Percentiles rank a stretch among this genome's conserved stretches.
Evolutionary conservation across 768 basidiomycete genomes (phyloP).

Genomic region (Boletus coccyginus): DNA sequence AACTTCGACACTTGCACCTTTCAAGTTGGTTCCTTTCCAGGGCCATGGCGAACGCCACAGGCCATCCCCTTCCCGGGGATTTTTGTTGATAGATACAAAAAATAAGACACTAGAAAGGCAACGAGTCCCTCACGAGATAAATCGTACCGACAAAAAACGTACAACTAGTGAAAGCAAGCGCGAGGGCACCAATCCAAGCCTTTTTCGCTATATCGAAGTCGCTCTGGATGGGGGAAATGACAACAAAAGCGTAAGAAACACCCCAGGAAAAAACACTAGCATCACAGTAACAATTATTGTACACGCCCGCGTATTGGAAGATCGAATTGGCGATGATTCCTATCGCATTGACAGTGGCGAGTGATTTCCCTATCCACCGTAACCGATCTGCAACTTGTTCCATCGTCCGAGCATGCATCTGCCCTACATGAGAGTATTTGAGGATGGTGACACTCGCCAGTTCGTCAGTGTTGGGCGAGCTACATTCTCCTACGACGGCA

Average conservation of each 20-base stretch:
- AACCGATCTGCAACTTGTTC: slow-evolving; percentile 12
- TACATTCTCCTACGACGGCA: neutral
- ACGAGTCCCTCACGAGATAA: slow-evolving; percentile 26
- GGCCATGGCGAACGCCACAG: too few species aligned
- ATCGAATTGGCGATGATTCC: slow-evolving; percentile 26
- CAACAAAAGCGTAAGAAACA: slow-evolving; percentile 22
- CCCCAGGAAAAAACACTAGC: slow-evolving; percentile 23
- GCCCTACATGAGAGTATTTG: neutral
- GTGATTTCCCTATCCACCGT: slow-evolving; percentile 25
- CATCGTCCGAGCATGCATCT: neutral
- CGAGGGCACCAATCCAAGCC: slow-evolving; percentile 39
- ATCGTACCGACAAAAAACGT: slow-evolving; percentile 28
- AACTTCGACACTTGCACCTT: too few species aligned
- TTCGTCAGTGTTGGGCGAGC: neutral
- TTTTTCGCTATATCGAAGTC: slow-evolving; percentile 27
- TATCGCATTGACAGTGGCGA: slow-evolving; percentile 30
- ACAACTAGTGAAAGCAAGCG: slow-evolving; percentile 26
- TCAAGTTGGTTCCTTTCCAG: too few species aligned
- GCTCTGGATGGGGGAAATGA: slow-evolving; percentile 15
- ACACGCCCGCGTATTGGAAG: slow-evolving; percentile 30
- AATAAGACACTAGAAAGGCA: slow-evolving; percentile 13
- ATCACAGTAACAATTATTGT: slow-evolving; percentile 31
- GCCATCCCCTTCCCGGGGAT: too few species aligned
- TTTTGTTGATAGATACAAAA: neutral
- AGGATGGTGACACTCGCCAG: neutral